These are phyloP conservation scores for Metschnikowia baotianmanensis DNA, from an alignment of 805 yeast genomes.

Conservation along the genomic window DNA sequence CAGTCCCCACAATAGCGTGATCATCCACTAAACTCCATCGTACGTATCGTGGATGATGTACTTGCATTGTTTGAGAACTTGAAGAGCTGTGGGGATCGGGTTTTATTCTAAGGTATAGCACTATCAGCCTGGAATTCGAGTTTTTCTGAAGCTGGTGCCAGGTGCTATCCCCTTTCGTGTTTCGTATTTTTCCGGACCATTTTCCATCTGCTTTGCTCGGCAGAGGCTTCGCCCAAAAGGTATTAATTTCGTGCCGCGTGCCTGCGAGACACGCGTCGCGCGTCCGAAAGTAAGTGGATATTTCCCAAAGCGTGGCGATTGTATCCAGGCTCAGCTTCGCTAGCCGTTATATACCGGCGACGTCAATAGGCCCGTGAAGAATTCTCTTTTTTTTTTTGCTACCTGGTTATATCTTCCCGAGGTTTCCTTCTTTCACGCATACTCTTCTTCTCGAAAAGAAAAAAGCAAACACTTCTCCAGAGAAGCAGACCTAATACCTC, in stretches of 20 bases:
- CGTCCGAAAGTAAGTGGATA: slow-evolving; percentile 4
- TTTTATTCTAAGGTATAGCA: no score
- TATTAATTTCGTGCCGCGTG: slow-evolving; percentile 9
- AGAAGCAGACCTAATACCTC: background rate
- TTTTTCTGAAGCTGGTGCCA: no score
- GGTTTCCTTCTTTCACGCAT: background rate
- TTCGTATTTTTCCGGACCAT: no score
- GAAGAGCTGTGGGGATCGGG: no score
- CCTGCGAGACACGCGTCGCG: slow-evolving; percentile 16
- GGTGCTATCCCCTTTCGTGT: no score
- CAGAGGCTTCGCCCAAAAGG: slow-evolving; percentile 1
- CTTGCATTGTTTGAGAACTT: no score
- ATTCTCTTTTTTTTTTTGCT: background rate
- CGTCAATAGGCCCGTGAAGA: slow-evolving; percentile 3
- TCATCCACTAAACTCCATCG: no score
- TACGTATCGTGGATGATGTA: no score
- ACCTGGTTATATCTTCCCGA: background rate
- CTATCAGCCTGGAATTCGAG: no score
- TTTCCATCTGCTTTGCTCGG: background rate
- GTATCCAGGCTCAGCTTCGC: background rate
- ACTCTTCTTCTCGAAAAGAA: background rate
- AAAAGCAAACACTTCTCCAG: background rate
- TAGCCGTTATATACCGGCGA: slow-evolving; percentile 7
- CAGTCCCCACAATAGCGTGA: no score
- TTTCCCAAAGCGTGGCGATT: slow-evolving; percentile 6